These are phyloP conservation scores for Penicillium lagena DNA, from an alignment of 495 filamentous ascomycete genomes.

Conservation along the genomic window DNA sequence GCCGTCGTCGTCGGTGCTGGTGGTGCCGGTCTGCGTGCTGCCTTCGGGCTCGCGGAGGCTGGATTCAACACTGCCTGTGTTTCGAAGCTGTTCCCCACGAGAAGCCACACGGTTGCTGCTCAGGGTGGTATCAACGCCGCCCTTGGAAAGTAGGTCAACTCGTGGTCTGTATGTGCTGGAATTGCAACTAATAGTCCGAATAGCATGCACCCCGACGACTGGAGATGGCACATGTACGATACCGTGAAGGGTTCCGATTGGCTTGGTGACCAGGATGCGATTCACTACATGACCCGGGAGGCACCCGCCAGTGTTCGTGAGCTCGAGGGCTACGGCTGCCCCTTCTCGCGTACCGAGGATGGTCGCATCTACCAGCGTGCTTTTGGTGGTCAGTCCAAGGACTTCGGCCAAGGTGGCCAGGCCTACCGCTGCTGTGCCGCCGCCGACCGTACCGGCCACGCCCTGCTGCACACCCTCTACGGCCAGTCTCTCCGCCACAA, in stretches of 20 bases:
- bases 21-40: conserved; percentile 87
- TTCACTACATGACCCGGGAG: conserved; percentile 98
- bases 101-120: conserved; percentile 92
- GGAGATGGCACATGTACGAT: conserved; percentile 99
- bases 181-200: conserved; percentile 10
- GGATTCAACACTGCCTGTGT: conserved; percentile 98
- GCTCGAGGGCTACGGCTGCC: conserved; percentile 95
- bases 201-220: conserved; percentile 84
- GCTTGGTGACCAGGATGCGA: conserved; percentile 97
- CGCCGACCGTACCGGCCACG: conserved; percentile 92
- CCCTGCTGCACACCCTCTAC: conserved; percentile 94
- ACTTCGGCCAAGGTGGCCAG: conserved; percentile 93
- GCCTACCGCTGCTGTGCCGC: conserved; percentile 94
- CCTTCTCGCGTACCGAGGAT: conserved; percentile 95
- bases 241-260: conserved; percentile 98
- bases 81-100: conserved; percentile 94
- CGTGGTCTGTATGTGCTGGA: not conserved
- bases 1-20: conserved; percentile 93
- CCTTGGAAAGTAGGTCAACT: conserved; percentile 65
- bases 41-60: conserved; percentile 93
- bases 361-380: conserved; percentile 97
- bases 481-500: conserved; percentile 95
- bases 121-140: conserved; percentile 83
- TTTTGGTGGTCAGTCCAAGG: conserved; percentile 93
- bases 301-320: conserved; percentile 88